Percentiles rank a stretch among this genome's conserved stretches.
These are phyloP conservation scores for Coemansia brasiliensis DNA, from an alignment of 192 early-diverging fungal species.

Conservation along the genomic window DNA sequence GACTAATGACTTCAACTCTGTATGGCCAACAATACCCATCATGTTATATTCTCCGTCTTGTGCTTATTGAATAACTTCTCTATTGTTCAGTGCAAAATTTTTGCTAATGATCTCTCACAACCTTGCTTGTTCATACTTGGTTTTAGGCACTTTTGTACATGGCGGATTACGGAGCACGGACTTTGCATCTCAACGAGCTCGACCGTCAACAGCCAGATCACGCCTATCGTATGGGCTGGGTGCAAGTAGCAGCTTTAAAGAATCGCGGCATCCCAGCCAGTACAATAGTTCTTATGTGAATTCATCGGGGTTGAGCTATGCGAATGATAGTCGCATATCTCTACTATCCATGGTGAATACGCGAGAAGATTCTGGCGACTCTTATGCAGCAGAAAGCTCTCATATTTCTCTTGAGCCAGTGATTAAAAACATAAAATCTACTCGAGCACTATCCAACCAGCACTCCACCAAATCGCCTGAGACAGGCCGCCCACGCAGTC, in stretches of 20 bases:
- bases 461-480: constrained; percentile 15
- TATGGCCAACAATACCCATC: too few species aligned
- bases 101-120: too few species aligned
- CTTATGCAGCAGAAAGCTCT: constrained; percentile 8
- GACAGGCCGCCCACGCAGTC: constrained; percentile 40
- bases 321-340: constrained; percentile 43
- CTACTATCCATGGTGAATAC: constrained; percentile 41
- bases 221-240: constrained; percentile 39
- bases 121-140: too few species aligned
- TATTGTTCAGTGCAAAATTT: too few species aligned
- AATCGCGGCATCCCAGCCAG: constrained; percentile 13
- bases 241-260: constrained; percentile 38
- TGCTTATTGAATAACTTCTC: too few species aligned
- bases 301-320: constrained; percentile 10
- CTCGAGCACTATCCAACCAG: constrained; percentile 41
- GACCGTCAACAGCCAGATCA: constrained; percentile 38
- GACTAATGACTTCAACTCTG: neutral
- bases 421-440: constrained; percentile 31
- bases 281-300: constrained; percentile 26
- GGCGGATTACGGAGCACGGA: constrained; percentile 19
- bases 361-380: constrained; percentile 16
- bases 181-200: constrained; percentile 23
- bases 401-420: constrained; percentile 24
- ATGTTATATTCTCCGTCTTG: too few species aligned
- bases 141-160: too few species aligned